Evolutionary conservation across 2,329 filamentous ascomycete species (phyloP).

Genomic region (Cytospora paraplurivora): DNA sequence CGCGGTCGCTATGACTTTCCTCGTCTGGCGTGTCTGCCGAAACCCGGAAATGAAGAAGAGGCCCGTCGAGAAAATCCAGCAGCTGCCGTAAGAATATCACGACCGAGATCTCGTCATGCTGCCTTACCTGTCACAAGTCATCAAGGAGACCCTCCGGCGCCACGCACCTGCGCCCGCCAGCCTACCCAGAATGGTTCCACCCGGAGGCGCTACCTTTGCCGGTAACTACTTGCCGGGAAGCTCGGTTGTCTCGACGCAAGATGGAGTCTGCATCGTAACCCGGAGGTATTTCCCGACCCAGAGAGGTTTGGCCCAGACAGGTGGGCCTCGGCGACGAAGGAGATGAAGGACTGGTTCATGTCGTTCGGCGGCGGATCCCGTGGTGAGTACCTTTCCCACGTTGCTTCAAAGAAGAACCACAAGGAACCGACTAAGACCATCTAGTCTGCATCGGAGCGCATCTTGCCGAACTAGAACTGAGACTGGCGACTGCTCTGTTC

Average conservation of each 20-base stretch:
- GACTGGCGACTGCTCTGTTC: slow-evolving; percentile 51
- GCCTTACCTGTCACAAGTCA: slow-evolving; percentile 45
- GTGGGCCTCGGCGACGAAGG: slow-evolving; percentile 40
- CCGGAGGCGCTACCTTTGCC: slow-evolving; percentile 41
- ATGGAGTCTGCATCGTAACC: slow-evolving; percentile 51
- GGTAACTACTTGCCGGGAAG: slow-evolving; percentile 46
- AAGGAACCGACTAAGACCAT: slow-evolving; percentile 39
- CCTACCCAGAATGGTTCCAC: slow-evolving; percentile 45
- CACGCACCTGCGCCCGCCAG: slow-evolving; percentile 44
- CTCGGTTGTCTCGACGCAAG: slow-evolving; percentile 44
- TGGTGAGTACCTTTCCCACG: slow-evolving; percentile 29
- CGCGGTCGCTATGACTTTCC: slow-evolving; percentile 51
- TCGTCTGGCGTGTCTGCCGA: slow-evolving; percentile 44
- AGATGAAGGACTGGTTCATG: slow-evolving; percentile 36
- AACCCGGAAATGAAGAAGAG: slow-evolving; percentile 35
- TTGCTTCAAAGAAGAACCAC: not conserved
- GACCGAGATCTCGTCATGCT: slow-evolving; percentile 41
- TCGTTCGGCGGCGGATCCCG: slow-evolving; percentile 37
- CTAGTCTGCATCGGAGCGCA: slow-evolving; percentile 56
- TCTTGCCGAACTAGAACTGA: slow-evolving; percentile 55
- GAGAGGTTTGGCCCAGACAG: slow-evolving; percentile 40
- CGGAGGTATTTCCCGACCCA: slow-evolving; percentile 44
- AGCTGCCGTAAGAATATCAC: slow-evolving; percentile 38
- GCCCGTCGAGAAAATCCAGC: slow-evolving; percentile 41
- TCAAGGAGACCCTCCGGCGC: slow-evolving; percentile 49